A percentile compares a stretch with the other conserved stretches of the same genome.
phyloP scores from a whole-genome alignment of 2,329 filamentous ascomycete genomes.

The Dactylella cylindrospora region DNA sequence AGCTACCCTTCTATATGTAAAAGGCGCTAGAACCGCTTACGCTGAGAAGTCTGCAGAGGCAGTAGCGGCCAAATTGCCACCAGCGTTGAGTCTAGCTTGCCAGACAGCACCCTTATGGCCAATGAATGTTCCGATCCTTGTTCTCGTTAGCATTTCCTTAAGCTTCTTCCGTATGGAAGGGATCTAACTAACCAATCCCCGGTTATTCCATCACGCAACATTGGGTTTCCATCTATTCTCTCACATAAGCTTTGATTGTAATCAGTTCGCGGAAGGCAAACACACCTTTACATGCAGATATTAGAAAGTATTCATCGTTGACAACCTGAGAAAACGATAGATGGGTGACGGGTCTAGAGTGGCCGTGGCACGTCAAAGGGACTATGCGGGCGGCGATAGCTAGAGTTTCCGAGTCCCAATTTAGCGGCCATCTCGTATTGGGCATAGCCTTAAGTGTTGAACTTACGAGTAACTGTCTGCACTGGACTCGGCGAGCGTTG shows the following conservation, averaged over 20 bases:
- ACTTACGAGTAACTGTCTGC: slow-evolving; percentile 24
- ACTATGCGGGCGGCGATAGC: slow-evolving; percentile 60
- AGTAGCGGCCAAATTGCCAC: slow-evolving; percentile 84
- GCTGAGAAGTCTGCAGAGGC: slow-evolving; percentile 95
- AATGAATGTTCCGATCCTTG: slow-evolving; percentile 90
- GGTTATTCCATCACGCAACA: slow-evolving; percentile 93
- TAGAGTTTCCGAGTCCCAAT: slow-evolving; percentile 1
- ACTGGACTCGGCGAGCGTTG: slow-evolving; percentile 41
- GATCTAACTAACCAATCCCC: slow-evolving; percentile 72
- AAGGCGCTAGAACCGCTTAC: slow-evolving; percentile 57
- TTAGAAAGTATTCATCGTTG: slow-evolving; percentile 83
- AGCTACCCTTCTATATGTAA: slow-evolving; percentile 47
- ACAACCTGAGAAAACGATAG: slow-evolving; percentile 83
- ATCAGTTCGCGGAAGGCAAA: slow-evolving; percentile 4
- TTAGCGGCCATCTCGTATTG: background rate
- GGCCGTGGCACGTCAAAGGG: slow-evolving; percentile 89
- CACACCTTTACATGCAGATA: slow-evolving; percentile 85
- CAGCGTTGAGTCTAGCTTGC: slow-evolving; percentile 87
- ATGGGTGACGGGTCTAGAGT: slow-evolving; percentile 88
- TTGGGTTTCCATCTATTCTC: slow-evolving; percentile 83
- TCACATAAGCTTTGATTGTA: slow-evolving; percentile 1
- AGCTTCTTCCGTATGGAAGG: background rate
- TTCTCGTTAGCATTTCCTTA: background rate
- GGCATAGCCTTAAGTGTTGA: background rate
- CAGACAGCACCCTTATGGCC: slow-evolving; percentile 98